A percentile compares a stretch with the other conserved stretches of the same genome.
Evolutionary conservation across 257 asterid genomes (phyloP).

Genomic region (Galeopsis tetrahit): DNA sequence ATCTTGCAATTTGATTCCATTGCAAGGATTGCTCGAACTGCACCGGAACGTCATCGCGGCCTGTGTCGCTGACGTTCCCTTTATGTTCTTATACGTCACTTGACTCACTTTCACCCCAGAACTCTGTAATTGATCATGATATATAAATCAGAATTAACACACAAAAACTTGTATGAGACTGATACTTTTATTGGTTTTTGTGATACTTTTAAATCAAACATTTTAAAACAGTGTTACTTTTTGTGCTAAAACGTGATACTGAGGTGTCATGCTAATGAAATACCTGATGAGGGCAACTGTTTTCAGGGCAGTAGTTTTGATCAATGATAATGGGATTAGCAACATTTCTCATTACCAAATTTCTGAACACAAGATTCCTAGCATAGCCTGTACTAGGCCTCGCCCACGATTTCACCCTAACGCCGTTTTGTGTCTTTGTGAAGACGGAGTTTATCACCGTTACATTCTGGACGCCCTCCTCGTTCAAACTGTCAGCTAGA

Average conservation of each 20-base stretch:
- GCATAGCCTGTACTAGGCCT: conserved; percentile 63
- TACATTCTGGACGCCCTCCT: conserved; percentile 62
- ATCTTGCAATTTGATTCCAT: conserved; percentile 62
- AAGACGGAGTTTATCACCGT: conserved; percentile 60
- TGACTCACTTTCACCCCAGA: conserved; percentile 73
- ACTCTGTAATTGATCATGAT: conserved; percentile 39
- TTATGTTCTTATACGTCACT: conserved; percentile 59
- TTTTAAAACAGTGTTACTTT: too few relatives aligned
- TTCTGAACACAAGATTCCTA: conserved; percentile 49
- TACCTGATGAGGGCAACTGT: conserved; percentile 64
- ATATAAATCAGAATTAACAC: background rate
- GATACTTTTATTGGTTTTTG: background rate
- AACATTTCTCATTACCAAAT: conserved; percentile 63
- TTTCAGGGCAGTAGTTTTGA: conserved; percentile 67
- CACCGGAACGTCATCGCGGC: conserved; percentile 68
- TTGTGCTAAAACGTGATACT: too few relatives aligned
- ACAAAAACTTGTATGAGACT: background rate
- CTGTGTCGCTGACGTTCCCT: conserved; percentile 74
- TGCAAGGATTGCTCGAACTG: conserved; percentile 60
- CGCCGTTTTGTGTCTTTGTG: conserved; percentile 75
- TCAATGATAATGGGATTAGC: conserved; percentile 71
- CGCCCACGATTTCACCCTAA: conserved; percentile 78
- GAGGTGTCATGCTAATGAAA: background rate
- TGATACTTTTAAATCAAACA: background rate
- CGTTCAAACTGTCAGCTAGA: conserved; percentile 41